Conservation (phyloP, 1,284 basidiomycete genomes). For the Apiotrichum akiyoshidainum region DNA sequence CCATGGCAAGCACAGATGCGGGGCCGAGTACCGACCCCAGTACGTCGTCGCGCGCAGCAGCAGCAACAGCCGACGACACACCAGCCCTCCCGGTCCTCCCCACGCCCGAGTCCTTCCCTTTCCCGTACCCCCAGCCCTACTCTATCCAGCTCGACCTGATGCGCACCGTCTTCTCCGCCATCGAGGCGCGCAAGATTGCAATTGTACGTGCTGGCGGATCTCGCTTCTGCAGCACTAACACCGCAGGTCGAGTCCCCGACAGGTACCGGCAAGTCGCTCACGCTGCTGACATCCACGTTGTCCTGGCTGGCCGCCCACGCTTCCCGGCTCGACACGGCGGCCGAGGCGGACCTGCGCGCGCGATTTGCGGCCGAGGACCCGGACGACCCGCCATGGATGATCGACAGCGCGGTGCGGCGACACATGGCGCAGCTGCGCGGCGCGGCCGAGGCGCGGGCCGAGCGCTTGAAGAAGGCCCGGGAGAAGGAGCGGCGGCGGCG, state of each 20-base stretch:
- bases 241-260: constrained; percentile 71
- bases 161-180: constrained; percentile 75
- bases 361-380: constrained; percentile 38
- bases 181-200: constrained; percentile 69
- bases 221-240: background rate
- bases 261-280: constrained; percentile 87
- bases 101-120: constrained; percentile 66
- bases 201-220: constrained; percentile 52
- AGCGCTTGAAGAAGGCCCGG: constrained; percentile 52
- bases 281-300: constrained; percentile 71
- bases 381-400: constrained; percentile 70
- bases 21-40: too few species aligned
- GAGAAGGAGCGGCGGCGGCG: constrained; percentile 51
- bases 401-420: constrained; percentile 68
- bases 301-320: constrained; percentile 65
- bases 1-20: too few species aligned
- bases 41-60: too few species aligned
- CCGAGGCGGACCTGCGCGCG: constrained; percentile 30
- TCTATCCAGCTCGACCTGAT: constrained; percentile 84
- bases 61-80: background rate
- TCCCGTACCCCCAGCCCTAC: constrained; percentile 81
- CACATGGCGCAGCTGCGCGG: constrained; percentile 63
- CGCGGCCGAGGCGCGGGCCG: constrained; percentile 63
- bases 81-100: constrained; percentile 34
- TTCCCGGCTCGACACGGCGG: constrained; percentile 29